Evolutionary conservation across 2,329 filamentous ascomycete species (phyloP).

Genomic region (Venturia carpophila): DNA sequence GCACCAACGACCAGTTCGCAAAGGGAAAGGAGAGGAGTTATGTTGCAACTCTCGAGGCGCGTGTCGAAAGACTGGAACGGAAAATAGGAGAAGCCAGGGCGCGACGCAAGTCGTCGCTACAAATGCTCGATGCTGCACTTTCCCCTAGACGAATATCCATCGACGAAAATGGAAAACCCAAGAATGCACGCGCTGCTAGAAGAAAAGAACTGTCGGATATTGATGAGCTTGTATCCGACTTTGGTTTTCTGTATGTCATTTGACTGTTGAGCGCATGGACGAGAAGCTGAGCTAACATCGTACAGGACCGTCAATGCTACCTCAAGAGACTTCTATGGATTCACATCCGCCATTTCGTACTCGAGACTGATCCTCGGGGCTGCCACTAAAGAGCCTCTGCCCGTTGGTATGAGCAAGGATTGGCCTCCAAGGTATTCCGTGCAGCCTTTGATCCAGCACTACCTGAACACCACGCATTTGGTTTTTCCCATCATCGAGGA

Average conservation of each 20-base stretch:
- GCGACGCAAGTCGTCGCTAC: conserved; percentile 60
- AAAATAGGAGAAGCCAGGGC: conserved; percentile 59
- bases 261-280: background rate
- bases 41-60: conserved; percentile 87
- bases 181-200: conserved; percentile 37
- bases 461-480: conserved; percentile 74
- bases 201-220: conserved; percentile 73
- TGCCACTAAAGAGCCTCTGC: conserved; percentile 64
- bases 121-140: conserved; percentile 52
- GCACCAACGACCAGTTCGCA: conserved; percentile 92
- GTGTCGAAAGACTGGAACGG: conserved; percentile 79
- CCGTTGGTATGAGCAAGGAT: conserved; percentile 49
- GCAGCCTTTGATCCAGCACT: conserved; percentile 67
- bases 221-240: conserved; percentile 86
- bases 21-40: conserved; percentile 94
- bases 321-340: conserved; percentile 85
- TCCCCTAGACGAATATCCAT: conserved; percentile 29
- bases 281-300: background rate
- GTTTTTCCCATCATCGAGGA: conserved; percentile 79
- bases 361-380: conserved; percentile 81
- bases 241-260: conserved; percentile 69
- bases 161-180: conserved; percentile 26
- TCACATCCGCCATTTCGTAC: conserved; percentile 84
- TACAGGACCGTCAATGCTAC: conserved; percentile 87
- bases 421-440: conserved; percentile 66